Conservation (phyloP, 352 stramenopile genomes). For the Vaucheria bursata region DNA sequence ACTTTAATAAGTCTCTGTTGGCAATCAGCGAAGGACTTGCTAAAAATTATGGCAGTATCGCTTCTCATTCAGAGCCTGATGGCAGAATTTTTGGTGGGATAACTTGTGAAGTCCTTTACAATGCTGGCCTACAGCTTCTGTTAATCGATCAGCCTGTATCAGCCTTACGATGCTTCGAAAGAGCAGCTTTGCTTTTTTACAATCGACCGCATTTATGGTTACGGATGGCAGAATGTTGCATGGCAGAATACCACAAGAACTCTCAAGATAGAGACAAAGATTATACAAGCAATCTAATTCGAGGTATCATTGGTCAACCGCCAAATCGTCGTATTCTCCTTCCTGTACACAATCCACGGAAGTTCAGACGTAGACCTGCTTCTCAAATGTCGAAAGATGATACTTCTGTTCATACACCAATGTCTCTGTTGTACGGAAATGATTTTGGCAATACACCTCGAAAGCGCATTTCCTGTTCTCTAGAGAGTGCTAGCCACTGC, state of each 20-base stretch:
- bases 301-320: conserved; percentile 61
- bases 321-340: conserved; percentile 69
- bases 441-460: neutral
- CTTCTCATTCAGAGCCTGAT: neutral
- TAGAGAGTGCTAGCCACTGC: conserved; percentile 16
- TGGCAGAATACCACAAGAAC: conserved; percentile 59
- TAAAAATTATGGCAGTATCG: neutral
- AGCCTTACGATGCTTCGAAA: conserved; percentile 76
- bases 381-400: no score
- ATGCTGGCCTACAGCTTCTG: conserved; percentile 76
- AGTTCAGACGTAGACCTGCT: no score
- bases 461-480: neutral
- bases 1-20: conserved; percentile 56
- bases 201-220: conserved; percentile 81
- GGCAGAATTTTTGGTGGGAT: conserved; percentile 17
- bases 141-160: conserved; percentile 52
- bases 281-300: conserved; percentile 10
- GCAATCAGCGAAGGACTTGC: neutral
- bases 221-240: conserved; percentile 77
- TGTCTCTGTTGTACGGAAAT: conserved; percentile 14
- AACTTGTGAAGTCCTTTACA: conserved; percentile 66
- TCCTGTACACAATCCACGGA: conserved; percentile 43
- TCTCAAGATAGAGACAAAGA: neutral
- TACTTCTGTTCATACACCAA: no score
- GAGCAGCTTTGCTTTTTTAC: conserved; percentile 72